These are phyloP conservation scores for Eragrostis nindensis DNA, from an alignment of 176 grass and related monocot genomes.

Conservation along the genomic window DNA sequence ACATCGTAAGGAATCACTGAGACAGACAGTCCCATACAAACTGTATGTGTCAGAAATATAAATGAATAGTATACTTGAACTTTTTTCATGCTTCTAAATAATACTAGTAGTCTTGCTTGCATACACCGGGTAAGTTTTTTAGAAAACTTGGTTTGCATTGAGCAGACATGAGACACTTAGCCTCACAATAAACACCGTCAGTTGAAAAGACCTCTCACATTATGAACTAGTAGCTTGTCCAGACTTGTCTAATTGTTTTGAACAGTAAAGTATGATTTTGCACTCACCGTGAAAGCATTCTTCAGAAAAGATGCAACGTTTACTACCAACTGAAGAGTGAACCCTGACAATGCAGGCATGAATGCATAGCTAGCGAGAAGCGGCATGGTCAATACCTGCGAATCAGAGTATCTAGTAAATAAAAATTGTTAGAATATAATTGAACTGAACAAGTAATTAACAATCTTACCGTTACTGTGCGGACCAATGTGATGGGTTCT, in stretches of 20 bases:
- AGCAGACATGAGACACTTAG: too few species aligned
- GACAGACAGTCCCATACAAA: not conserved
- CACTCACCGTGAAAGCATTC: slow-evolving; percentile 69
- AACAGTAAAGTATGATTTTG: not conserved
- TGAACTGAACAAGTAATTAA: slow-evolving; percentile 20
- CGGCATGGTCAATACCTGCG: slow-evolving; percentile 72
- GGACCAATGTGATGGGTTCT: slow-evolving; percentile 64
- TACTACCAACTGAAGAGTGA: slow-evolving; percentile 56
- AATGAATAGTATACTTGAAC: too few species aligned
- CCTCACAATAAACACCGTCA: not conserved
- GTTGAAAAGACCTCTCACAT: not conserved
- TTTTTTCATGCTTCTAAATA: too few species aligned
- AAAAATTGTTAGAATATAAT: slow-evolving; percentile 13
- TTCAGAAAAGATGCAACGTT: slow-evolving; percentile 86
- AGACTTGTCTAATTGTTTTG: slow-evolving; percentile 13
- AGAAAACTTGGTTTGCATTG: too few species aligned
- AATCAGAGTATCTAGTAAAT: slow-evolving; percentile 37
- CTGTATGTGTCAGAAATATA: too few species aligned
- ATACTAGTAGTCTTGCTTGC: too few species aligned
- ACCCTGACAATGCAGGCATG: slow-evolving; percentile 71
- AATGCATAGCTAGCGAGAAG: slow-evolving; percentile 82
- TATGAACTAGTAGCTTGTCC: not conserved
- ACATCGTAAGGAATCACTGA: not conserved
- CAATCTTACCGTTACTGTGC: slow-evolving; percentile 60
- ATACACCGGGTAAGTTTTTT: too few species aligned